phyloP scores from a whole-genome alignment of 1,139 yeast species.

The Saccharomyces pastorianus region DNA sequence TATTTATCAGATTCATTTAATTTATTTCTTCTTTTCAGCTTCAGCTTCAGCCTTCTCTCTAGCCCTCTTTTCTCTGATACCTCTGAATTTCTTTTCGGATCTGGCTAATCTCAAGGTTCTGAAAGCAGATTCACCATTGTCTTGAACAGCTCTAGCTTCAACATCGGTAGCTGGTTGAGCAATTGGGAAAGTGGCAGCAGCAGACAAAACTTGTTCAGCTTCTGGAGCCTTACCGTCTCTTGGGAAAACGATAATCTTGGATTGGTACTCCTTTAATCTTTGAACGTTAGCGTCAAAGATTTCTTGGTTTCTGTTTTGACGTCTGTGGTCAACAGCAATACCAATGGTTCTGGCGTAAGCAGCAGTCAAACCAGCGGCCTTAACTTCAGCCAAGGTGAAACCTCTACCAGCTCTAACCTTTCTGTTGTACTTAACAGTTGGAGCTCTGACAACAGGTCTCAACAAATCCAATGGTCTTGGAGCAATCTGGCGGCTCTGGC shows the following conservation, averaged over 20 bases:
- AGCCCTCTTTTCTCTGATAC: conserved; percentile 97
- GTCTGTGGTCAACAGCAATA: conserved; percentile 99
- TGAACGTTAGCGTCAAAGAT: conserved; percentile 90
- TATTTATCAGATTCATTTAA: background rate
- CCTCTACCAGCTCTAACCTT: conserved; percentile 99
- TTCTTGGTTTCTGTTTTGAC: conserved; percentile 97
- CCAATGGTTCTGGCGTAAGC: conserved; percentile 98
- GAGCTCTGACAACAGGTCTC: conserved; percentile 98
- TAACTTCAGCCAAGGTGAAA: conserved; percentile 94
- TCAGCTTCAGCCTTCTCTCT: conserved; percentile 97
- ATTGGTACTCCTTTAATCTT: conserved; percentile 93
- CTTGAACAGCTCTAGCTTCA: conserved; percentile 89
- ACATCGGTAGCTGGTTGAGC: conserved; percentile 65
- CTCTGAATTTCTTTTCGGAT: conserved; percentile 87
- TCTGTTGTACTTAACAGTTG: conserved; percentile 98
- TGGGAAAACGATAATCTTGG: conserved; percentile 94
- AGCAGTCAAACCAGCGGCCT: conserved; percentile 94
- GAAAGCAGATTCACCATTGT: conserved; percentile 69
- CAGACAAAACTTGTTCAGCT: conserved; percentile 64
- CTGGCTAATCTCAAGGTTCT: conserved; percentile 92
- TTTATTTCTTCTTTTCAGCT: conserved; percentile 95
- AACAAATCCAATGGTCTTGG: conserved; percentile 95
- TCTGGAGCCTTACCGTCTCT: conserved; percentile 75
- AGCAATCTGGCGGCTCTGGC: conserved; percentile 90
- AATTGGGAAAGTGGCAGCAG: conserved; percentile 88